Base-by-base conservation (phyloP, 2,329 filamentous ascomycete species). In the Penicillium capsulatum region DNA sequence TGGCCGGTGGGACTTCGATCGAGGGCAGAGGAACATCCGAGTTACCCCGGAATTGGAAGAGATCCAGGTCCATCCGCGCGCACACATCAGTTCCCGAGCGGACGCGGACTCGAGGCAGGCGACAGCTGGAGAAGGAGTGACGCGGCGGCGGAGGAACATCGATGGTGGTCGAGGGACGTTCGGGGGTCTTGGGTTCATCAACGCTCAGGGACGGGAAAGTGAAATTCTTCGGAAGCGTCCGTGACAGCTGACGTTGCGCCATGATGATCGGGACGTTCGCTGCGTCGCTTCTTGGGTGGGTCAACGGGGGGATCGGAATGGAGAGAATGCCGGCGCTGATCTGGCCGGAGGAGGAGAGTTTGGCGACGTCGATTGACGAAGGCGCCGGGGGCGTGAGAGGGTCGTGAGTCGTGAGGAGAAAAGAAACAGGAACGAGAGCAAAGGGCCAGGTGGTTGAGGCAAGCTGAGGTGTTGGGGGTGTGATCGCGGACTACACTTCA, bases 201-300 rank as follows among this genome's bases (percentile, higher is more conserved):
- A 53, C 50, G 34, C 53, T 50, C 32, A 53, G 36, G 34, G 62
- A 61, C 36, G 65, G 58, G 34, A 68, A 67, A 8, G 65, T 69
- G 52, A 72, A 72, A 53, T 70, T 69, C 48, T 71, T 70, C 17
- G 69, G 69, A 17, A 72, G 53, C 16, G 69, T 72, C 38, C 67
- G 68, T 42, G 69, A 71, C 36, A 70, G 57, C 44, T 60, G 64
- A 50, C 61, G 61, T 44, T 61, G 57, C 46, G 64, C 58, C 65
- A 68, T 68, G 48, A 35, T 56, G 50, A 32, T 38, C 35, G 27
- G 5, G 19, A 22, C 19, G 19, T 46, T 41, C 26, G 17, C 38
- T 36, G 28, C 31, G 19, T 22, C 5, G 9, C 9, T 22, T 22
- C 5, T 9, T 5, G 9, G 19, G 5, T 5, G 19, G 19, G 19